Base-by-base conservation (phyloP, 164 flowering plant genomes). In the Umbellularia californica region DNA sequence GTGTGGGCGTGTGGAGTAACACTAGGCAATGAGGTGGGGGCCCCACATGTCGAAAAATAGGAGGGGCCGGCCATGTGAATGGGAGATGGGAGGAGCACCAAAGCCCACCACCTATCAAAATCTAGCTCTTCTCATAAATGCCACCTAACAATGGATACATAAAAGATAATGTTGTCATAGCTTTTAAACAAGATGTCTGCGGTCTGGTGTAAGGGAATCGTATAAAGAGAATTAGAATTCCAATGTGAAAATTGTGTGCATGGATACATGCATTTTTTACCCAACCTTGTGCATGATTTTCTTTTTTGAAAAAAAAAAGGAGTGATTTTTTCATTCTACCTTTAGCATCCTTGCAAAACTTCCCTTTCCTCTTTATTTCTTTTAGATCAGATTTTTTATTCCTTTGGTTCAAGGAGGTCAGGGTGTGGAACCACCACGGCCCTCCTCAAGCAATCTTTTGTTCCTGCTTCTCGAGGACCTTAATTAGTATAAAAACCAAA, bases 321-420 rank as follows among this genome's bases (percentile, higher is more conserved):
- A 15, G 17, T 75, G 72, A 55, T 72, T 78, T 79, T 67, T 79
- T 66, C 62, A 74, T 72, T 67, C 77, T 27, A 74, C 74, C 82
- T 79, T 81, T 77, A 82, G 84, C 80, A 80, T 81, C 84, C 79
- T 72, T 75, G 74, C 41, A 71, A 78, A 77, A 69, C 79, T 85
- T 81, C 71, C 71, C 82, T 70, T 71, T 64, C 75, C 79, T 81
- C 47, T 30, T 79, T 81, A 62, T 70, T 77, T 80, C 79, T 82
- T 86, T 81, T 79, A 72, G 77, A 75, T 78, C 79, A 69, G n/a
- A 17, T 55, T 19, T 55, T 64, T 72, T 78, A 78, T 81, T 83
- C 80, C 88, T 82, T 65, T 81, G 82, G 47, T 81, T 84, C 84
- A 83, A 84, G 81, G 79, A 67, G 78, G 60, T 69, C 69, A 67